Conservation (phyloP, 2,329 filamentous ascomycete species). For the Trichoderma atroviride region DNA sequence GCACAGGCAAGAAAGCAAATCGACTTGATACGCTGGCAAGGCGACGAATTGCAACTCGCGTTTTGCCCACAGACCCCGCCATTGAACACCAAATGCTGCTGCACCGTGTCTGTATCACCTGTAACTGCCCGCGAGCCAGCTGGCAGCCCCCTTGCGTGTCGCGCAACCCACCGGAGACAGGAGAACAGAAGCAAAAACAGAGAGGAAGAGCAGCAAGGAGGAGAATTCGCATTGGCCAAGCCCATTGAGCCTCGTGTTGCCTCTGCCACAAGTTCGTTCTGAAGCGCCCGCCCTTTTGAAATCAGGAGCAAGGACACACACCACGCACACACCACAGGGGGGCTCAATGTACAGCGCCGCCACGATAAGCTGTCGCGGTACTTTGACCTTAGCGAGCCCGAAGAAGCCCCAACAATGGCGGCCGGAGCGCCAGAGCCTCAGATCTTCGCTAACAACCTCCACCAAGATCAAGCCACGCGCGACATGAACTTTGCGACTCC, state of each 20-base stretch:
- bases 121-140: slow-evolving; percentile 2
- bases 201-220: not conserved
- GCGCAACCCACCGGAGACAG: not conserved
- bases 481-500: slow-evolving; percentile 42
- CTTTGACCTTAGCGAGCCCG: slow-evolving; percentile 5
- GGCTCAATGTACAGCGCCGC: slow-evolving; percentile 17
- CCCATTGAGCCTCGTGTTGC: not conserved
- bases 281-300: not conserved
- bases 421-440: slow-evolving; percentile 21
- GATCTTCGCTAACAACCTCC: slow-evolving; percentile 19
- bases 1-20: not conserved
- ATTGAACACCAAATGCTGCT: not conserved
- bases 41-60: not conserved
- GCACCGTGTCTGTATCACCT: not conserved
- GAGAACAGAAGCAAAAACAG: not conserved
- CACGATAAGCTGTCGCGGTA: slow-evolving; percentile 19
- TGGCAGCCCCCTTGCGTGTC: slow-evolving; percentile 16
- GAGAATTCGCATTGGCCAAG: not conserved
- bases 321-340: not conserved
- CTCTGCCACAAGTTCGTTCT: not conserved
- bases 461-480: slow-evolving; percentile 23
- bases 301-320: not conserved
- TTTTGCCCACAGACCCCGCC: not conserved
- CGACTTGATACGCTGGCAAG: not conserved
- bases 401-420: slow-evolving; percentile 21